Percentiles rank a stretch among this genome's conserved stretches.
phyloP scores from a whole-genome alignment of 1,139 yeast genomes.

The Magnusiomyces ingens region DNA sequence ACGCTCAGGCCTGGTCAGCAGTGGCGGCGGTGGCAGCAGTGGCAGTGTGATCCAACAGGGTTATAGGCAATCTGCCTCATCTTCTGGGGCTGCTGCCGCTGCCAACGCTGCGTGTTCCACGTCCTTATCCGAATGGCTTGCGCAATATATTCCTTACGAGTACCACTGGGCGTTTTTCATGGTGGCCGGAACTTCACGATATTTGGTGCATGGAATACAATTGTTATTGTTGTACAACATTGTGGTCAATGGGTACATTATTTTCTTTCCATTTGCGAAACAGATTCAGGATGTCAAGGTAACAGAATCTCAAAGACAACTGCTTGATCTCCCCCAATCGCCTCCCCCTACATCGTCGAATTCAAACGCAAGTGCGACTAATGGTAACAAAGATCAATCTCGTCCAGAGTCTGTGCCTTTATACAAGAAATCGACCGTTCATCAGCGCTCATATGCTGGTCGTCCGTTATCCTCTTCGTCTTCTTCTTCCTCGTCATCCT shows the following conservation, averaged over 20 bases:
- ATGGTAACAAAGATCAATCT: too few relatives aligned
- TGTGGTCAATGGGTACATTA: slow-evolving; percentile 30
- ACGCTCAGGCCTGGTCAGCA: too few relatives aligned
- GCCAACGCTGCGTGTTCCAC: neutral
- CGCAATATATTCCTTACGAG: neutral
- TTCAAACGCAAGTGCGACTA: too few relatives aligned
- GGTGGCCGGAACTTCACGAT: neutral
- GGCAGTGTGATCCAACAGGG: too few relatives aligned
- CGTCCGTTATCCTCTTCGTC: neutral
- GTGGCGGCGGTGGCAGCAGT: too few relatives aligned
- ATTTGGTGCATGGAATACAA: slow-evolving; percentile 22
- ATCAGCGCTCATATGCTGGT: neutral
- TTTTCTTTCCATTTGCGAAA: slow-evolving; percentile 33
- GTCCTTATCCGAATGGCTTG: neutral
- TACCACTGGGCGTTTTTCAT: neutral
- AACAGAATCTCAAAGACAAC: slow-evolving; percentile 37
- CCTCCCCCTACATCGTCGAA: slow-evolving; percentile 13
- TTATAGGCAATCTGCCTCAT: neutral
- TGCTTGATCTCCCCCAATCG: slow-evolving; percentile 38
- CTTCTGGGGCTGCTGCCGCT: neutral
- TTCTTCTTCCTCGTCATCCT: neutral
- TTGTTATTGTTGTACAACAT: slow-evolving; percentile 36
- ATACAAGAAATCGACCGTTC: neutral
- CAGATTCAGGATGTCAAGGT: slow-evolving; percentile 38
- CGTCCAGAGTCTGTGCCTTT: neutral